These are phyloP conservation scores for Penstemon eatonii DNA, from an alignment of 257 asterid genomes.

Conservation along the genomic window DNA sequence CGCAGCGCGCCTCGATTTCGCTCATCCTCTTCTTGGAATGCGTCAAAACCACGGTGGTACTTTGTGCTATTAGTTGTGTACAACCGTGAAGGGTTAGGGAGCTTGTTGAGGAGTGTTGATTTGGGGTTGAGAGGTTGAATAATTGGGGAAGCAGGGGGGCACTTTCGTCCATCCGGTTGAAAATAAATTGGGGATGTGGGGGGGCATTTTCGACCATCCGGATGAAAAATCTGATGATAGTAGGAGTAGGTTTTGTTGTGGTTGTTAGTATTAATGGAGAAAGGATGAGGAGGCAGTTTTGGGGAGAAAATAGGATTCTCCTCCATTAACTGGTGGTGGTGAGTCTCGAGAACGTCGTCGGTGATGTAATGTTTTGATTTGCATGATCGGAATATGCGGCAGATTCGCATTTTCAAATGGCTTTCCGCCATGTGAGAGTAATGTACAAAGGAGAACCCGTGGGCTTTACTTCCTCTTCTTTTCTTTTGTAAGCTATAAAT, in stretches of 20 bases:
- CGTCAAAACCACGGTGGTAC: background rate
- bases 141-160: conserved; percentile 58
- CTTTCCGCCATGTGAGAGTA: background rate
- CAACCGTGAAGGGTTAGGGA: background rate
- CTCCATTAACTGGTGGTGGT: conserved; percentile 10
- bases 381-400: conserved; percentile 19
- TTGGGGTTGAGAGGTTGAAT: conserved; percentile 31
- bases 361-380: conserved; percentile 15
- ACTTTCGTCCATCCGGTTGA: conserved; percentile 40
- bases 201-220: conserved; percentile 52
- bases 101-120: background rate
- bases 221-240: background rate
- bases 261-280: background rate
- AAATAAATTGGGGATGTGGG: conserved; percentile 44
- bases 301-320: conserved; percentile 24
- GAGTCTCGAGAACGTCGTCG: conserved; percentile 14
- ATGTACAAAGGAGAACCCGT: too few species aligned
- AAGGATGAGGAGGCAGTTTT: background rate
- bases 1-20: background rate
- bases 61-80: background rate
- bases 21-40: conserved; percentile 12
- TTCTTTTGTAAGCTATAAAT: too few species aligned
- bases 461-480: too few species aligned
- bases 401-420: conserved; percentile 12
- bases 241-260: conserved; percentile 2